Base-by-base conservation (phyloP, 306 rosid species). In the Acacia melanoxylon region DNA sequence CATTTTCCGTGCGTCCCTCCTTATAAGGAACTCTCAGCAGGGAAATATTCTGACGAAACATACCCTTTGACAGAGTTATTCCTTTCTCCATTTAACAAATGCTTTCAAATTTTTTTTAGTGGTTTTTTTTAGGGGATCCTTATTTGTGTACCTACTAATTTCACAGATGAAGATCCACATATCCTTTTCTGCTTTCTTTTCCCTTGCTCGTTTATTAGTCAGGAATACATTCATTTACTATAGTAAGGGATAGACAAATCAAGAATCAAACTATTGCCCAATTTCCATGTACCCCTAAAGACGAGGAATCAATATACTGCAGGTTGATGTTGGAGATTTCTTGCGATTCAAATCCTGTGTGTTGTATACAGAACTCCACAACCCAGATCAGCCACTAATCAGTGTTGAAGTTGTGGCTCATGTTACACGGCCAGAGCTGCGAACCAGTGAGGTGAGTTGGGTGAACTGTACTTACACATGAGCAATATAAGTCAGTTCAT, bases 261-360 rank as follows among this genome's bases (percentile, higher is more conserved):
- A 19, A 51, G 54, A 77, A 63, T 52, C 12, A 31, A 76, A 12
- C 45, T 41, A 63, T 78, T 72, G 44, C 19, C 22, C 17, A 4
- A 8, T 80, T 68, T 29, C 72, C 14, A 56, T 72, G 7, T 65
- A 8, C 22, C n/a, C n/a, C 68, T 72, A 33, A 80, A 70, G 75
- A 15, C 5, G 19, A 81, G 42, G 40, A 61, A 72, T 27, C 56
- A 24, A 61, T 61, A 74, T 54, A 58, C 76, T 49, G 71, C 91
- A 96, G 98, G 99, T 96, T 88, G 99, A 96, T 49, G 98, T 95
- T 19, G 98, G 99, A 24, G 98, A 95, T 79, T 95, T 95, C 89
- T 80, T 93, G 85, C 95, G 98, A 66, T 89, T 93, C 85, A 91
- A 88, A 81, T 96, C 99, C 3, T 93, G 97, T 63, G 94, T 96